These are phyloP conservation scores for Casuarina cunninghamiana DNA, from an alignment of 306 rosid genomes.

Conservation along the genomic window DNA sequence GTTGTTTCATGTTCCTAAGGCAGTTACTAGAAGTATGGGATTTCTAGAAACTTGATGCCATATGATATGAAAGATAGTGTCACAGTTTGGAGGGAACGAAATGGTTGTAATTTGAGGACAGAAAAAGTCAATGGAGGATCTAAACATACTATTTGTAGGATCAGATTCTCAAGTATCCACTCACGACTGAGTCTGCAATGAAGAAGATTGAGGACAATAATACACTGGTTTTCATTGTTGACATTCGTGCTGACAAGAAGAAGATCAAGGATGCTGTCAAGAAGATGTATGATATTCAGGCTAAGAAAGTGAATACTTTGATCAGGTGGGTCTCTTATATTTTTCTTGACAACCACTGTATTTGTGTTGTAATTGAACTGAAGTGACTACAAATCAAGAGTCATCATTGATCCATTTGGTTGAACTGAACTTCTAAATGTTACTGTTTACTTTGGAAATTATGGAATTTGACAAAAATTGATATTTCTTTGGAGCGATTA, in stretches of 20 bases:
- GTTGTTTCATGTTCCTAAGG: background rate
- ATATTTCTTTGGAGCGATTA: background rate
- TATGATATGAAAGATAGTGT: background rate
- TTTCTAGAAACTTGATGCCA: background rate
- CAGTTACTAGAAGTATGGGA: background rate
- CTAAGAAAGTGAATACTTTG: conserved; percentile 86
- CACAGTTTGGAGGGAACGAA: background rate
- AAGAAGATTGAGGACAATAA: conserved; percentile 88
- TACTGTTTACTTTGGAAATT: background rate
- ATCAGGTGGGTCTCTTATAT: conserved; percentile 53
- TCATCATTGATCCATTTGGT: background rate
- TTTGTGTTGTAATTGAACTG: background rate
- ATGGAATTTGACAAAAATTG: background rate
- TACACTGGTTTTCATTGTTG: conserved; percentile 84
- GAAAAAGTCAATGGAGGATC: background rate
- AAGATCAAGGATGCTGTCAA: conserved; percentile 83
- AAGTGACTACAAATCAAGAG: too few relatives aligned
- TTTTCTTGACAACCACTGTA: background rate
- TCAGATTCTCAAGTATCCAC: conserved; percentile 74
- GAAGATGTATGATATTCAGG: conserved; percentile 86
- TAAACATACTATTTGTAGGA: background rate
- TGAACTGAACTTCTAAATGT: background rate
- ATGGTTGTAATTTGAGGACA: background rate
- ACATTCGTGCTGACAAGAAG: conserved; percentile 85
- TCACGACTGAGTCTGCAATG: conserved; percentile 89